Evolutionary conservation across 805 yeast species (phyloP), one percentile per base, ranked within the genome.

Genomic region (Kodamaea sagamina): DNA sequence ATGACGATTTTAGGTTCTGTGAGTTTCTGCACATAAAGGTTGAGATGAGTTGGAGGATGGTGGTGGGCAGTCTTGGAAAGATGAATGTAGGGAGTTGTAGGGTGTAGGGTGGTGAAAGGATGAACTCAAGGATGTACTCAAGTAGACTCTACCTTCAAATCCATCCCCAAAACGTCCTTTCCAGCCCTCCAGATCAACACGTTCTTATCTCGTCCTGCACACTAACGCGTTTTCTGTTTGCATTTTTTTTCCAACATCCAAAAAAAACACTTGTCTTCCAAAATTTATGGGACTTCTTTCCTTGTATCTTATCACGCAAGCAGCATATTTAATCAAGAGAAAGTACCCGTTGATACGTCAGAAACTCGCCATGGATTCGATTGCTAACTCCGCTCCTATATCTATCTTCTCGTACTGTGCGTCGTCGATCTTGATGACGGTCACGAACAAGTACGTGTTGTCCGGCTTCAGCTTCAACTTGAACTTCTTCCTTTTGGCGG

Each of bases 371-470:
- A 68, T 68, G 73, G 73, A 69, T 38, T 61, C 73, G 21, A 48
- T 71, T 29, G 76, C 75, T 47, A 79, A 78, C 61, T 75, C 80
- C 10, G 83, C 80, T 6, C 83, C 84, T 8, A 59, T 86, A 46
- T 85, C 95, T 39, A 86, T 87, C 55, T 61, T 83, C 46, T 77
- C 86, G 27, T 93, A 93, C 80, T 93, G 99, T 77, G 74, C 77
- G 43, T 87, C 99, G 16, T 93, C 99, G 17, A 93, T 93, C 54
- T 72, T 93, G 63, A 93, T 93, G 99, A 93, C 99, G 22, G 89
- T 90, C 49, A 90, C 98, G 47, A 93, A 93, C 78, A 93, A 93
- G 71, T 92, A 83, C 62, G 98, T 93, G 47, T 85, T 93, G 46
- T 78, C 86, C 17, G 89, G 86, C 21, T 75, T 74, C 53, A 70